A percentile compares a stretch with the other conserved stretches of the same genome.
phyloP scores from a whole-genome alignment of 179 eudicot species.

The Silene coronaria region DNA sequence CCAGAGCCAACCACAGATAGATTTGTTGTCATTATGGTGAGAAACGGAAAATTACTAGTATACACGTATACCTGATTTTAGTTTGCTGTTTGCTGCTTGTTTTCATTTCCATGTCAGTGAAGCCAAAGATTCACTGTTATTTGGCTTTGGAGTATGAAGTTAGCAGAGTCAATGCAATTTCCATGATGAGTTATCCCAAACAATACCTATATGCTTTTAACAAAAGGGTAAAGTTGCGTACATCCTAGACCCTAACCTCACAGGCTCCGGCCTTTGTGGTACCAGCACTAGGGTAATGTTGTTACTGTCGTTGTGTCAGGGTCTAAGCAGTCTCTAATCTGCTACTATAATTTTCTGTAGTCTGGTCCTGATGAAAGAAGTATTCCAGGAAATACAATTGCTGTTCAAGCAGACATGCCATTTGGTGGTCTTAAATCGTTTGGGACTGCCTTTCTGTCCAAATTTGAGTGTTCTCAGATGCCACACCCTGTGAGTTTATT shows the following conservation, averaged over 20 bases:
- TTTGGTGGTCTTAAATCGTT: slow-evolving; percentile 66
- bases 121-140: background rate
- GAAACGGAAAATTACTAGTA: background rate
- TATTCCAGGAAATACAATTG: slow-evolving; percentile 88
- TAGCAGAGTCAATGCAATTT: background rate
- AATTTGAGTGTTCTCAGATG: slow-evolving; percentile 94
- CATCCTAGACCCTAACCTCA: no score
- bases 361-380: slow-evolving; percentile 94
- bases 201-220: background rate
- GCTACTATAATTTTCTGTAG: slow-evolving; percentile 28
- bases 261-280: no score
- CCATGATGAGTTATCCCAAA: background rate
- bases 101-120: no score
- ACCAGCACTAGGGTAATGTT: no score
- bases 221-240: no score
- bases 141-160: background rate
- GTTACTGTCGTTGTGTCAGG: background rate
- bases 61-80: background rate
- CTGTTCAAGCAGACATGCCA: slow-evolving; percentile 89
- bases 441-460: slow-evolving; percentile 83
- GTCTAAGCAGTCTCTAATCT: background rate
- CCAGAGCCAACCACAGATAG: slow-evolving; percentile 97
- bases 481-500: slow-evolving; percentile 61
- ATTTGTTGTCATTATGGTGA: slow-evolving; percentile 83
- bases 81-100: no score